phyloP scores from a whole-genome alignment of 2,329 filamentous ascomycete genomes.

The Arthroderma uncinatum region DNA sequence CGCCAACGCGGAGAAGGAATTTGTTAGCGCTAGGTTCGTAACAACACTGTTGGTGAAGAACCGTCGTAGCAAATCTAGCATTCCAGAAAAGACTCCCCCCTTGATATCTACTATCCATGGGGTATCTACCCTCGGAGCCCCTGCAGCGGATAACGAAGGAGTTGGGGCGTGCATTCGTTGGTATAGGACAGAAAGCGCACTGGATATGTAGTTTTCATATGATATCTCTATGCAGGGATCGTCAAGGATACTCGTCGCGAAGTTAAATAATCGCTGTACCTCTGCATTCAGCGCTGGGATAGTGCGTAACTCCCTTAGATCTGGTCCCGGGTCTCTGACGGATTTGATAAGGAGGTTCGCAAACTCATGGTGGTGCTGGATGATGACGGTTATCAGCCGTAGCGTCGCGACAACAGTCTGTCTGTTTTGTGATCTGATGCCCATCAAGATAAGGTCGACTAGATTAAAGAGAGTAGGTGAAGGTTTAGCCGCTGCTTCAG shows the following conservation, averaged over 20 bases:
- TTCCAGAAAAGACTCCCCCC: slow-evolving; percentile 43
- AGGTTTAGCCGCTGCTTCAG: slow-evolving; percentile 60
- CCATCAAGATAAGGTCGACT: slow-evolving; percentile 79
- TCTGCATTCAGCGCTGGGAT: slow-evolving; percentile 33
- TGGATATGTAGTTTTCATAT: slow-evolving; percentile 35
- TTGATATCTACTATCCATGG: slow-evolving; percentile 56
- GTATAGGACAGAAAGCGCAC: slow-evolving; percentile 43
- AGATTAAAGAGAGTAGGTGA: slow-evolving; percentile 88
- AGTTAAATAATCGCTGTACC: slow-evolving; percentile 28
- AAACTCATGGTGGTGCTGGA: slow-evolving; percentile 80
- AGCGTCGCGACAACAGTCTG: slow-evolving; percentile 86
- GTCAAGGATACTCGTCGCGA: slow-evolving; percentile 29
- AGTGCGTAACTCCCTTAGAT: slow-evolving; percentile 21
- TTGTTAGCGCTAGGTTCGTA: slow-evolving; percentile 78
- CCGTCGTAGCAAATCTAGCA: slow-evolving; percentile 53
- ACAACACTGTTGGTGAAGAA: slow-evolving; percentile 90
- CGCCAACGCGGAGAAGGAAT: slow-evolving; percentile 68
- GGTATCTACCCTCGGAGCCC: slow-evolving; percentile 43
- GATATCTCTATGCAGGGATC: slow-evolving; percentile 32
- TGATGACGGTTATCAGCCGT: slow-evolving; percentile 72
- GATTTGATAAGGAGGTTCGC: slow-evolving; percentile 56
- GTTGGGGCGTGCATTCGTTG: slow-evolving; percentile 23
- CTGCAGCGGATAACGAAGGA: not conserved
- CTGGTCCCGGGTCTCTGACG: slow-evolving; percentile 24
- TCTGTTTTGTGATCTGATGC: slow-evolving; percentile 68